phyloP scores from a whole-genome alignment of 176 grass and related monocot genomes.

The Ananas comosus region DNA sequence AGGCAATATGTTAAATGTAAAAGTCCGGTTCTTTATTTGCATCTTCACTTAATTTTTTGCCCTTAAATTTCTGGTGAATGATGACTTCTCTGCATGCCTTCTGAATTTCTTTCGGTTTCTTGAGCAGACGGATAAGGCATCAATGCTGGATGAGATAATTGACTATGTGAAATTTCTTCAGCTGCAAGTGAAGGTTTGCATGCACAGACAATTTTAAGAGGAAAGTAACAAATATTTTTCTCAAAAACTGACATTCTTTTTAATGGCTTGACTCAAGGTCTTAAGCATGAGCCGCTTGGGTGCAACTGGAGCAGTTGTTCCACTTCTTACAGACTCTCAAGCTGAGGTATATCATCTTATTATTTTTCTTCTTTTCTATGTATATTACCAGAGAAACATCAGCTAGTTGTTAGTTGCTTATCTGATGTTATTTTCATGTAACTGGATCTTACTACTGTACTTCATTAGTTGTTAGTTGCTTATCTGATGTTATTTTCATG shows the following conservation, averaged over 20 bases:
- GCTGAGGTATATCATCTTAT: conserved; percentile 12
- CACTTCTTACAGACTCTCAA: conserved; percentile 17
- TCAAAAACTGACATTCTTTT: not conserved
- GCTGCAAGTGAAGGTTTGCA: conserved; percentile 25
- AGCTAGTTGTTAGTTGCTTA: too few relatives aligned
- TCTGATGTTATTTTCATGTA: too few relatives aligned
- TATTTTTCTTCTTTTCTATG: not conserved
- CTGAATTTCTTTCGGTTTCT: not conserved
- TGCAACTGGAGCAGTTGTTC: conserved; percentile 17
- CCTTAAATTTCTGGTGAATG: not conserved
- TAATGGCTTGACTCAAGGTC: conserved; percentile 12
- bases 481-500: not conserved
- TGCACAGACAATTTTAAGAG: not conserved
- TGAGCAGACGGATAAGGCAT: conserved; percentile 27
- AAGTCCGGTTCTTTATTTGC: too few relatives aligned
- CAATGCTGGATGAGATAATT: conserved; percentile 31
- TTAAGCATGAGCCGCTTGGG: conserved; percentile 29
- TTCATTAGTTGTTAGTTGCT: not conserved
- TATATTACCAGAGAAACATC: not conserved
- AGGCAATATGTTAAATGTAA: too few relatives aligned
- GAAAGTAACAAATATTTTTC: not conserved
- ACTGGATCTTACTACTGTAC: too few relatives aligned
- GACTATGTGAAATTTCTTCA: conserved; percentile 33
- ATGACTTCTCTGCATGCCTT: not conserved
- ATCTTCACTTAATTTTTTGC: too few relatives aligned